phyloP scores from a whole-genome alignment of 176 grass and related monocot species.

The Pontederia paniculata region DNA sequence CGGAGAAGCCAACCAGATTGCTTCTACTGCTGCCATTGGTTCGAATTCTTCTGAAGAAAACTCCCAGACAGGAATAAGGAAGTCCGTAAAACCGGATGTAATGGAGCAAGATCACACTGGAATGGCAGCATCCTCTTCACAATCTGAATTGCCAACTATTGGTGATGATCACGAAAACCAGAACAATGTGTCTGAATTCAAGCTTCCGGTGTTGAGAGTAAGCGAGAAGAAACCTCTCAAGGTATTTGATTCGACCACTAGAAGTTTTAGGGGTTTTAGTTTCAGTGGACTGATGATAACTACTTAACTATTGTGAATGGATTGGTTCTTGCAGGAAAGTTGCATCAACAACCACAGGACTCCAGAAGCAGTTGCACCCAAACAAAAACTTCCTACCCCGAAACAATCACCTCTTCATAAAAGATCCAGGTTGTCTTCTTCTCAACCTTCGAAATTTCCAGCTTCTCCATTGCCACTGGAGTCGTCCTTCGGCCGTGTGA shows the following conservation, averaged over 20 bases:
- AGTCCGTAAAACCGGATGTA: not conserved
- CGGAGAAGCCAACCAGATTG: not conserved
- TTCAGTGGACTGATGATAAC: not conserved
- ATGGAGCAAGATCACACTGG: conserved; percentile 1
- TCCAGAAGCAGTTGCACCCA: conserved; percentile 20
- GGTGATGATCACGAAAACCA: conserved; percentile 5
- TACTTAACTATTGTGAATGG: not conserved
- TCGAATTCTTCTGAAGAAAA: conserved; percentile 13
- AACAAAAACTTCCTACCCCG: conserved; percentile 22
- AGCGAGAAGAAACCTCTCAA: conserved; percentile 22
- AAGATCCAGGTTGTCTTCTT: conserved; percentile 8
- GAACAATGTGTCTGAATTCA: not conserved
- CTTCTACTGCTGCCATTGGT: not conserved
- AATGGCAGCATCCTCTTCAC: not conserved
- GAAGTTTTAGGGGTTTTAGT: not conserved
- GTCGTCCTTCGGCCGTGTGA: conserved; percentile 17
- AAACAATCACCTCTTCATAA: conserved; percentile 28
- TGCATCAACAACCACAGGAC: conserved; percentile 34
- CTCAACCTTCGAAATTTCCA: conserved; percentile 16
- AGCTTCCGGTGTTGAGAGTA: not conserved
- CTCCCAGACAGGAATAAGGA: not conserved
- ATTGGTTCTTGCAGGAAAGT: conserved; percentile 41
- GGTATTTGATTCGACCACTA: conserved; percentile 10
- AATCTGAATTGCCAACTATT: not conserved
- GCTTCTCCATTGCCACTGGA: conserved; percentile 5